Conservation (phyloP, 768 basidiomycete species). For the Termitomyces sp. region DNA sequence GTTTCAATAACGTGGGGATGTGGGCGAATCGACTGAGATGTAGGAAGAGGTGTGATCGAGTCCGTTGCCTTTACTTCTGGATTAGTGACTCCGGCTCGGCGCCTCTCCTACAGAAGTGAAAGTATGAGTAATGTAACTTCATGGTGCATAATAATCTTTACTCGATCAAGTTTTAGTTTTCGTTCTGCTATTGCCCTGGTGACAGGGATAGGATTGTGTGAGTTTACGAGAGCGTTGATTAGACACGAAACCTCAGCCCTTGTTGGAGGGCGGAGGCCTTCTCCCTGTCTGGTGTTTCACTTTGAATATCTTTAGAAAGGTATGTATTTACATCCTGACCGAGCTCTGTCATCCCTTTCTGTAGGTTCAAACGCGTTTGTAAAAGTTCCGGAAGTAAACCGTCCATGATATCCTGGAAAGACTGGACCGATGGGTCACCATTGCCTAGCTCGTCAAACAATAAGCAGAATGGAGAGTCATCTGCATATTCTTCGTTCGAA, state of each 20-base stretch:
- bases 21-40: slow-evolving; percentile 20
- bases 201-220: slow-evolving; percentile 11
- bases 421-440: slow-evolving; percentile 8
- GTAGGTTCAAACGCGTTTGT: slow-evolving; percentile 16
- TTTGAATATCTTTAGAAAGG: background rate
- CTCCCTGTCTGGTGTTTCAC: slow-evolving; percentile 18
- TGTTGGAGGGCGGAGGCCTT: slow-evolving; percentile 33
- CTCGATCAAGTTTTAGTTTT: slow-evolving; percentile 41
- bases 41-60: slow-evolving; percentile 29
- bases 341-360: slow-evolving; percentile 16
- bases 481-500: background rate
- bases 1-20: slow-evolving; percentile 39
- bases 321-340: slow-evolving; percentile 17
- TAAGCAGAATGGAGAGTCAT: slow-evolving; percentile 3
- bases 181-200: slow-evolving; percentile 30
- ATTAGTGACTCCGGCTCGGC: slow-evolving; percentile 16
- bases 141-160: slow-evolving; percentile 15
- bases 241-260: slow-evolving; percentile 34
- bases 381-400: slow-evolving; percentile 22
- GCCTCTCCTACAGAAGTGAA: slow-evolving; percentile 23
- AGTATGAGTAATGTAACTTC: background rate
- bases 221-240: slow-evolving; percentile 17
- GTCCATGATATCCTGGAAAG: slow-evolving; percentile 27
- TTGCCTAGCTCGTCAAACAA: slow-evolving; percentile 17
- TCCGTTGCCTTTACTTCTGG: slow-evolving; percentile 15